phyloP scores from a whole-genome alignment of 2,329 filamentous ascomycete genomes.

The Dothistroma septosporum region DNA sequence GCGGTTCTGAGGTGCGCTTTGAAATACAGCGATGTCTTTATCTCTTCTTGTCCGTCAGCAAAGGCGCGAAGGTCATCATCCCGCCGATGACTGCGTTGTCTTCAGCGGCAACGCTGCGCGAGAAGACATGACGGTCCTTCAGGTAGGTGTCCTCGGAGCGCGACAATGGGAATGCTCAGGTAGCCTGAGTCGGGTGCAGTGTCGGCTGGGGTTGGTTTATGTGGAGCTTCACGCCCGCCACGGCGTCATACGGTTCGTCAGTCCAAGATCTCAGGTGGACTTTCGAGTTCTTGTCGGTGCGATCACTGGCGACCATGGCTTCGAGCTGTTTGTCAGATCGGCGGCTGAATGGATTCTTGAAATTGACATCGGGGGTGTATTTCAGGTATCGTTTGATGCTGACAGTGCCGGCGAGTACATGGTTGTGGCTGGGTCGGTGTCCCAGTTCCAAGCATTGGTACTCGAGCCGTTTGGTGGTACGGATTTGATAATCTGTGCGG shows the following conservation, averaged over 20 bases:
- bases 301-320: neutral
- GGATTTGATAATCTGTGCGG: too few species aligned
- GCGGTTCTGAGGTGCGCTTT: too few species aligned
- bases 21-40: too few species aligned
- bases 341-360: neutral
- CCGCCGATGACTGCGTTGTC: neutral
- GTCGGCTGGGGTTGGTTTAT: neutral
- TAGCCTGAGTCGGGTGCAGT: neutral
- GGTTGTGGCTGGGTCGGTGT: neutral
- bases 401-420: neutral
- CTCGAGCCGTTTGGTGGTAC: neutral
- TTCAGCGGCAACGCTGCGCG: neutral
- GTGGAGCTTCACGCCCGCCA: neutral
- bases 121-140: neutral
- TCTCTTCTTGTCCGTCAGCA: too few species aligned
- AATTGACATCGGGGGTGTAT: neutral
- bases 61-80: too few species aligned
- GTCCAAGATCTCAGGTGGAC: neutral
- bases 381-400: neutral
- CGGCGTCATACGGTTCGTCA: neutral
- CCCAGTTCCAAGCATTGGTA: too few species aligned
- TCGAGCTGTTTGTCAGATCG: neutral
- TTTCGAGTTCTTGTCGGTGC: neutral
- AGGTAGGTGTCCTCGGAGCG: neutral
- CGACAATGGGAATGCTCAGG: neutral